Evolutionary conservation across 2,329 filamentous ascomycete genomes (phyloP), one percentile per base, ranked within the genome.

Genomic region (Exophiala oligosperma): DNA sequence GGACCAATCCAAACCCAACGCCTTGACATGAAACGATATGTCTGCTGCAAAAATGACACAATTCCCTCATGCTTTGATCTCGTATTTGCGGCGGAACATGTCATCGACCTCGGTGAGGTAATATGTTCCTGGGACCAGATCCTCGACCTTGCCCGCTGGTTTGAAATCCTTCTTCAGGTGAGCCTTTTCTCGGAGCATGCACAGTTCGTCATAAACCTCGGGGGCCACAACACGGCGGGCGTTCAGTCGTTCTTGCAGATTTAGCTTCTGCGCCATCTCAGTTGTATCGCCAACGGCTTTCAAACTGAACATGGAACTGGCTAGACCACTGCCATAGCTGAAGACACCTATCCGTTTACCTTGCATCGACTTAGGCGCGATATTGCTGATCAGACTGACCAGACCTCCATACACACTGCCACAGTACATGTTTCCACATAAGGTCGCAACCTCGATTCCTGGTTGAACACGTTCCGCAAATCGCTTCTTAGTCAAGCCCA

Each of bases 31-130:
- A 63, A 63, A 61, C 58, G 41, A 29, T 40, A 54, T 40, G 26
- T 56, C 52, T 59, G 58, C 41, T 54, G 61, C 58, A 61, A 59
- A 59, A 56, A 40, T 48, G 38, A n/a, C 23, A 28, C 37, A 38
- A 2, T 38, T 23, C 53, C 44, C 53, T 71, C 84, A 92, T 74
- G 82, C 86, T 83, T 92, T 90, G 78, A 92, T 73, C 56, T 81
- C 77, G 76, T 94, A 94, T 72, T 84, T 83, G 69, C 90, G 85
- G 79, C 89, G 87, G 86, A 90, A 94, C 89, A 91, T 91, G 68
- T 91, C 89, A 70, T 94, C 90, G 49, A 94, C 83, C 73, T 87
- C 86, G 71, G 84, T 85, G 59, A 94, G 82, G 78, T 92, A 94
- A 80, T 93, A 94, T 23, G 86, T 85, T 59, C 85, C 87, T 59